Conservation (phyloP, 148 eudicot genomes). For the Mesembryanthemum crystallinum region DNA sequence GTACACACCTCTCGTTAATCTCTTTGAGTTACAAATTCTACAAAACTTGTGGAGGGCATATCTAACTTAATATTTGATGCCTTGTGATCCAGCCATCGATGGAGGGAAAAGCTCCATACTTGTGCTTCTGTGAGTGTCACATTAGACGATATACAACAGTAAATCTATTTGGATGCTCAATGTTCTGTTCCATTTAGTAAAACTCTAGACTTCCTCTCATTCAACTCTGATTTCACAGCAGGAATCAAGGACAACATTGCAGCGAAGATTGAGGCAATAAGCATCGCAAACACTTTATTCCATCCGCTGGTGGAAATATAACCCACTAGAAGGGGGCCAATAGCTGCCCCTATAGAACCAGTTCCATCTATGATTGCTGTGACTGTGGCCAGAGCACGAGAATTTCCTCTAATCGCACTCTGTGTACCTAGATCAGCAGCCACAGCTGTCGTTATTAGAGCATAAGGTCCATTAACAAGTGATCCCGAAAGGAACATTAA, state of each 20-base stretch:
- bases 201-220: slow-evolving; percentile 51
- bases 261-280: slow-evolving; percentile 53
- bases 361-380: slow-evolving; percentile 95
- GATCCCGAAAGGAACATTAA: slow-evolving; percentile 74
- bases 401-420: slow-evolving; percentile 53
- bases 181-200: slow-evolving; percentile 25
- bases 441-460: slow-evolving; percentile 91
- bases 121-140: too few relatives aligned
- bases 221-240: slow-evolving; percentile 59
- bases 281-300: slow-evolving; percentile 83
- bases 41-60: too few relatives aligned
- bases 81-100: too few relatives aligned
- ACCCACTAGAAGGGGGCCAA: slow-evolving; percentile 93
- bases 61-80: too few relatives aligned
- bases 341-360: slow-evolving; percentile 90
- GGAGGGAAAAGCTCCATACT: too few relatives aligned
- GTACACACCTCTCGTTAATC: neutral
- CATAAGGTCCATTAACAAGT: slow-evolving; percentile 89
- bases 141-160: neutral
- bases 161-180: slow-evolving; percentile 12
- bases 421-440: slow-evolving; percentile 92
- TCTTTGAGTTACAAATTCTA: too few relatives aligned
- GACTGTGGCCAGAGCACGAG: slow-evolving; percentile 90
- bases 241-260: slow-evolving; percentile 65
- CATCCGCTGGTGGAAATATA: slow-evolving; percentile 87